Evolutionary conservation across 2,329 filamentous ascomycete species (phyloP).

Genomic region (Fusarium sublunatum): DNA sequence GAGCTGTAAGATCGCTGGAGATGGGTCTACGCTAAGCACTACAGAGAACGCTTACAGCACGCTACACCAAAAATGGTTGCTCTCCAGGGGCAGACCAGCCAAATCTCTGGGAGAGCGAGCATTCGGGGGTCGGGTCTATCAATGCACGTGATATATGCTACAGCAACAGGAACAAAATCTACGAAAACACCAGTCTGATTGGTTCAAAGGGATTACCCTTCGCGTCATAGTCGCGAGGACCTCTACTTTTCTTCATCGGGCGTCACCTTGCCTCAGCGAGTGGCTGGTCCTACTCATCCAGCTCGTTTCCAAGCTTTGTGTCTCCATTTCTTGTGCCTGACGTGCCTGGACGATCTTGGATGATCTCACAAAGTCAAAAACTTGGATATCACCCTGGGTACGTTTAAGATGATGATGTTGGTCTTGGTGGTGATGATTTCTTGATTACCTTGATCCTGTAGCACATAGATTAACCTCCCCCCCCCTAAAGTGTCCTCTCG

Average conservation of each 20-base stretch:
- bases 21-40: conserved; percentile 30
- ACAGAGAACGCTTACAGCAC: conserved; percentile 21
- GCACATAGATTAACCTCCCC: conserved; percentile 31
- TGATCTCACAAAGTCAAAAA: conserved; percentile 23
- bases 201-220: conserved; percentile 24
- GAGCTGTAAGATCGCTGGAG: conserved; percentile 25
- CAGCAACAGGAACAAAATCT: conserved; percentile 3
- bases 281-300: conserved; percentile 27
- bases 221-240: conserved; percentile 45
- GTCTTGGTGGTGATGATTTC: conserved; percentile 6
- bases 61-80: conserved; percentile 27
- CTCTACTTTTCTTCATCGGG: not conserved
- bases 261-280: conserved; percentile 9
- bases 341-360: conserved; percentile 29
- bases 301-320: conserved; percentile 21
- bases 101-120: conserved; percentile 5
- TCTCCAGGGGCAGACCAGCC: not conserved
- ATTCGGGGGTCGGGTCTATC: conserved; percentile 12
- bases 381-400: not conserved
- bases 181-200: conserved; percentile 27
- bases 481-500: conserved; percentile 21
- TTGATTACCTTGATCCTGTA: conserved; percentile 13
- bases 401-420: conserved; percentile 2
- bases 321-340: conserved; percentile 33
- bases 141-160: conserved; percentile 34